phyloP scores from a whole-genome alignment of 768 basidiomycete genomes.

The Lyophyllum decastes region DNA sequence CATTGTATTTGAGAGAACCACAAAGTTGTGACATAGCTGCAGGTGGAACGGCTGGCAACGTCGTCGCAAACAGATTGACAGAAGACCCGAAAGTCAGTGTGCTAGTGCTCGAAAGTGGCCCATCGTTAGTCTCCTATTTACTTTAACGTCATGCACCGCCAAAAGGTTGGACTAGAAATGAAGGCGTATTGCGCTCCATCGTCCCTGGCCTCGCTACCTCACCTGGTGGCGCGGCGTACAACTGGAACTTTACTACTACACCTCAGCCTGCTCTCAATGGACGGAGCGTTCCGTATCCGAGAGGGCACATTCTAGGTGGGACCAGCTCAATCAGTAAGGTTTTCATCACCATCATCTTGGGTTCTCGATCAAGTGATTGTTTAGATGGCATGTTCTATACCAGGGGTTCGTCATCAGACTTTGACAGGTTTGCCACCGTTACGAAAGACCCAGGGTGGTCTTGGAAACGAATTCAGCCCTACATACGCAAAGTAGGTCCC shows the following conservation, averaged over 20 bases:
- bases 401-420: constrained; percentile 26
- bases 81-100: constrained; percentile 9
- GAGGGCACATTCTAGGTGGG: constrained; percentile 31
- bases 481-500: constrained; percentile 8
- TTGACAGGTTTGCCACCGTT: constrained; percentile 22
- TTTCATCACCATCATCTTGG: neutral
- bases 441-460: constrained; percentile 29
- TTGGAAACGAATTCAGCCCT: constrained; percentile 21
- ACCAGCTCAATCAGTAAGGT: constrained; percentile 28
- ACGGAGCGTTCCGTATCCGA: constrained; percentile 17
- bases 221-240: constrained; percentile 18
- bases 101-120: constrained; percentile 15
- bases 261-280: constrained; percentile 23
- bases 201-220: constrained; percentile 22
- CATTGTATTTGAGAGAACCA: neutral
- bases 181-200: constrained; percentile 19
- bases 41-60: constrained; percentile 19
- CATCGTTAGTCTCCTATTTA: constrained; percentile 3
- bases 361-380: neutral
- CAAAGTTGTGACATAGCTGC: neutral
- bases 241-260: constrained; percentile 33
- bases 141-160: neutral
- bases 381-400: constrained; percentile 25
- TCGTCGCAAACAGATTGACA: constrained; percentile 11
- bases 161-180: constrained; percentile 16